Conservation (phyloP, 805 yeast genomes). For the Kodamaea kaohsiungensis region DNA sequence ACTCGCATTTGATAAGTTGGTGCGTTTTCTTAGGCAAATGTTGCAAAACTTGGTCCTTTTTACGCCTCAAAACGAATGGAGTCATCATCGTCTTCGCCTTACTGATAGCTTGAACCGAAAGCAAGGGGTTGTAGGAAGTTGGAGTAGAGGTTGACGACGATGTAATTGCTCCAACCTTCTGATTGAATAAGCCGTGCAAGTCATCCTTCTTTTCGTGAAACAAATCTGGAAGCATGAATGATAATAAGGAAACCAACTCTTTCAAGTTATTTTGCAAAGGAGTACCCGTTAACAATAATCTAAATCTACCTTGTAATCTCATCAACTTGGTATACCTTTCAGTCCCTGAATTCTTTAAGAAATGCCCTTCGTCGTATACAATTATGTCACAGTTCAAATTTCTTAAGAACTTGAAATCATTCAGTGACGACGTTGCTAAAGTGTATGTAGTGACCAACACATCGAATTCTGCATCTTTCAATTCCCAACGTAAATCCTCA, state of each 20-base stretch:
- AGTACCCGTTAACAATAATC: constrained; percentile 91
- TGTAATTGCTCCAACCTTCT: constrained; percentile 72
- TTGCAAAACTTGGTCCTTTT: constrained; percentile 86
- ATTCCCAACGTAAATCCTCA: constrained; percentile 73
- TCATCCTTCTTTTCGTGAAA: constrained; percentile 84
- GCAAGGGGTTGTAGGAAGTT: constrained; percentile 64
- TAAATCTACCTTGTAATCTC: constrained; percentile 79
- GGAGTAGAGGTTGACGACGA: constrained; percentile 36
- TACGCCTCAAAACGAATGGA: constrained; percentile 91
- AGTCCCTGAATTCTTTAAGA: constrained; percentile 85
- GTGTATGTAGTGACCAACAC: constrained; percentile 94
- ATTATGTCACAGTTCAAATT: constrained; percentile 78
- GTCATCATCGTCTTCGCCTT: constrained; percentile 98
- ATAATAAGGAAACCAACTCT: constrained; percentile 86
- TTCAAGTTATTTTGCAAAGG: constrained; percentile 92
- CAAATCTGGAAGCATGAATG: constrained; percentile 84
- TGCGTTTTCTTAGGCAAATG: constrained; percentile 82
- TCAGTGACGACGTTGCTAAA: constrained; percentile 82
- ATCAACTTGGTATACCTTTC: constrained; percentile 87
- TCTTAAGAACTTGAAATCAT: constrained; percentile 77
- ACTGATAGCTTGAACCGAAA: constrained; percentile 87
- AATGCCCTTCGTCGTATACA: constrained; percentile 97
- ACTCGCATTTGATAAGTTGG: constrained; percentile 61
- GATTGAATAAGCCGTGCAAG: constrained; percentile 79
- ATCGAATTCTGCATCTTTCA: constrained; percentile 65